Evolutionary conservation across 257 asterid species (phyloP).

Genomic region (Fraxinus excelsior): DNA sequence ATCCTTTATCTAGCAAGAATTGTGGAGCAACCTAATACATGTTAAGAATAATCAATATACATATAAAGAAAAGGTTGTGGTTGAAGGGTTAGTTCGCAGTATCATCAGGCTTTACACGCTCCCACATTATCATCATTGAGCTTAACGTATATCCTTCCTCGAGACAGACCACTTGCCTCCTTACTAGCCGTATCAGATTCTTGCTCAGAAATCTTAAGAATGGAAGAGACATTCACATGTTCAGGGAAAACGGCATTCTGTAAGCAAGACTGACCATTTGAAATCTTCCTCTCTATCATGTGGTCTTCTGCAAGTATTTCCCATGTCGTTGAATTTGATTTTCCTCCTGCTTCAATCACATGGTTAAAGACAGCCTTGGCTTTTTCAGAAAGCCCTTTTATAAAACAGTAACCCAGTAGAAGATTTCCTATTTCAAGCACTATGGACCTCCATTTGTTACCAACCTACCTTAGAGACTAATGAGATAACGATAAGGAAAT

Average conservation of each 20-base stretch:
- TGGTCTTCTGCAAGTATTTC: conserved; percentile 49
- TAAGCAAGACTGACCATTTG: conserved; percentile 43
- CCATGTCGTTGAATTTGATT: conserved; percentile 43
- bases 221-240: conserved; percentile 46
- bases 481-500: conserved; percentile 43
- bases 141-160: conserved; percentile 54
- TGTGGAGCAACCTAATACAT: too few species aligned
- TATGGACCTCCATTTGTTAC: conserved; percentile 40
- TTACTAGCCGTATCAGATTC: conserved; percentile 47
- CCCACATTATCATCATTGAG: too few species aligned
- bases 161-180: conserved; percentile 55
- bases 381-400: conserved; percentile 34
- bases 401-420: conserved; percentile 40
- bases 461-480: conserved; percentile 46
- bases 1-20: too few species aligned
- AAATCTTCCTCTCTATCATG: conserved; percentile 34
- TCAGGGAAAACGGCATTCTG: conserved; percentile 54
- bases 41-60: too few species aligned
- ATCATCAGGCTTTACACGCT: conserved; percentile 1
- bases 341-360: conserved; percentile 43
- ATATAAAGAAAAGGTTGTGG: not conserved
- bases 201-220: conserved; percentile 60
- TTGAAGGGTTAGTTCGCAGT: not conserved
- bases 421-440: conserved; percentile 46
- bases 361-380: conserved; percentile 36